A percentile compares a stretch with the other conserved stretches of the same genome.
Evolutionary conservation across 768 basidiomycete genomes (phyloP).

Genomic region (Imleria badia): DNA sequence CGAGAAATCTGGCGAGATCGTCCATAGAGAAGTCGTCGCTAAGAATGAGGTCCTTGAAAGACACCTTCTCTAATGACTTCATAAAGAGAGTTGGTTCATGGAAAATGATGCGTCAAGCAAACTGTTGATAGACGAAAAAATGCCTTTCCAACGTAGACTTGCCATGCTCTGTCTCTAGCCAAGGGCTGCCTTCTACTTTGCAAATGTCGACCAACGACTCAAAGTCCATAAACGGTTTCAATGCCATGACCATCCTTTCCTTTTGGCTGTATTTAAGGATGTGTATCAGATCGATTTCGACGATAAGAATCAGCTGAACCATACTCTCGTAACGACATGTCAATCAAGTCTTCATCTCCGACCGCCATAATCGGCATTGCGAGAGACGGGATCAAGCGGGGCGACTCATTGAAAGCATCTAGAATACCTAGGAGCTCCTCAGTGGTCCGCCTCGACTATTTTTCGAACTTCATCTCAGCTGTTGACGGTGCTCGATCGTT

Average conservation of each 20-base stretch:
- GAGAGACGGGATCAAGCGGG: no score
- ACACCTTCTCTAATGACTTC: slow-evolving; percentile 32
- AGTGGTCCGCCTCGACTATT: not conserved
- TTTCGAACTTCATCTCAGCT: not conserved
- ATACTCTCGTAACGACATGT: slow-evolving; percentile 11
- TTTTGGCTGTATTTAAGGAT: slow-evolving; percentile 3
- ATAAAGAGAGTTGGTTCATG: slow-evolving; percentile 28
- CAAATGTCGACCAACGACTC: not conserved
- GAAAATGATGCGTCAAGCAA: slow-evolving; percentile 30
- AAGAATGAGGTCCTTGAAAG: slow-evolving; percentile 33
- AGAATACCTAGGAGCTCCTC: not conserved
- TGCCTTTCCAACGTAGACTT: not conserved
- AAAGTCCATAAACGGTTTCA: not conserved
- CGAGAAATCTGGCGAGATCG: slow-evolving; percentile 15
- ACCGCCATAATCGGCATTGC: not conserved
- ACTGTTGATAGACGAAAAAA: slow-evolving; percentile 19
- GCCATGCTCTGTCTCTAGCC: not conserved
- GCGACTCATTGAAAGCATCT: not conserved
- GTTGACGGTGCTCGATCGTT: not conserved
- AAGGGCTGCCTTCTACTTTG: not conserved
- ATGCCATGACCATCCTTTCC: not conserved
- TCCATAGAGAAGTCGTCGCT: slow-evolving; percentile 30
- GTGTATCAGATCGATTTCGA: not conserved
- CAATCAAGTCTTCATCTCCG: slow-evolving; percentile 21
- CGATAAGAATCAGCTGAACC: not conserved